Conservation (phyloP, 2,329 filamentous ascomycete species). For the Fusarium pilosicola region DNA sequence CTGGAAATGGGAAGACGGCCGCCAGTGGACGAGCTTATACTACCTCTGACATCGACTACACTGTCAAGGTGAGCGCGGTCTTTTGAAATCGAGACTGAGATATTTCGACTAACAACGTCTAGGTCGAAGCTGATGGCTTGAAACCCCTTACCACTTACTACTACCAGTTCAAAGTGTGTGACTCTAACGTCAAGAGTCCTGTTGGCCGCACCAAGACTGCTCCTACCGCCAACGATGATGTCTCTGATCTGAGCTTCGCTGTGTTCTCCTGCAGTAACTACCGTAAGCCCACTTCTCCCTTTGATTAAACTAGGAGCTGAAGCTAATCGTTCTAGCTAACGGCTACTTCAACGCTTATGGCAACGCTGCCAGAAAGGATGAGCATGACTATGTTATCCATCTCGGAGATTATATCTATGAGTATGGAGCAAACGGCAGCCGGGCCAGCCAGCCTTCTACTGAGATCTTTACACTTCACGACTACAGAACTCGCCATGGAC, state of each 20-base stretch:
- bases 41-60: slow-evolving; percentile 79
- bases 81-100: fast-evolving
- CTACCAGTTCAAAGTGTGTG: slow-evolving; percentile 77
- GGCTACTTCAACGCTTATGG: slow-evolving; percentile 71
- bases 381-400: slow-evolving; percentile 68
- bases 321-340: slow-evolving; percentile 16
- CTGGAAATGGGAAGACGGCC: slow-evolving; percentile 52
- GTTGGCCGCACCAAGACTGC: slow-evolving; percentile 77
- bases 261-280: slow-evolving; percentile 79
- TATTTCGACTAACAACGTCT: background rate
- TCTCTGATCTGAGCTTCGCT: slow-evolving; percentile 68
- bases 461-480: slow-evolving; percentile 48
- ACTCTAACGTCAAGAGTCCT: slow-evolving; percentile 68
- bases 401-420: slow-evolving; percentile 75
- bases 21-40: slow-evolving; percentile 72
- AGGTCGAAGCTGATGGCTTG: slow-evolving; percentile 73
- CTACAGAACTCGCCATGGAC: slow-evolving; percentile 53
- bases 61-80: slow-evolving; percentile 65
- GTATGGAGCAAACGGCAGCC: slow-evolving; percentile 42
- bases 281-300: slow-evolving; percentile 37
- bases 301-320: background rate
- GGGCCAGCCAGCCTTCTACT: slow-evolving; percentile 38
- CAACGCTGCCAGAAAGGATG: slow-evolving; percentile 67
- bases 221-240: slow-evolving; percentile 64
- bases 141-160: slow-evolving; percentile 72